phyloP scores from a whole-genome alignment of 441 rosid species.

The Bruguiera hainesii region DNA sequence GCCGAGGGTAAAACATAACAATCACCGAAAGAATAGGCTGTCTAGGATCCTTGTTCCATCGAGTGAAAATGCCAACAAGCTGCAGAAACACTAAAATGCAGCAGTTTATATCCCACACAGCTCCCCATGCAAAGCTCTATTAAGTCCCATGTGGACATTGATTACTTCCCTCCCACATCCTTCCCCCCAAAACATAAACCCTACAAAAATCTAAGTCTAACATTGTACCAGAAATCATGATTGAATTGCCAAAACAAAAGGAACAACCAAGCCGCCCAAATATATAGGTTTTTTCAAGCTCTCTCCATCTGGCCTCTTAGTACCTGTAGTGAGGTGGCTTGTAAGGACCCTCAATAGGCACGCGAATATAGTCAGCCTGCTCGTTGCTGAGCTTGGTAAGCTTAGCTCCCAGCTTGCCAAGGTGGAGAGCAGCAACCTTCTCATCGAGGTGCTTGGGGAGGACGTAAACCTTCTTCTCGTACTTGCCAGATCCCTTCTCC shows the following conservation, averaged over 20 bases:
- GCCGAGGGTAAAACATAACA: too few species aligned
- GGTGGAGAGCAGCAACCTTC: slow-evolving; percentile 87
- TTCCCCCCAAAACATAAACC: slow-evolving; percentile 29
- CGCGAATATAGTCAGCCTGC: slow-evolving; percentile 78
- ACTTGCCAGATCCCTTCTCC: slow-evolving; percentile 64
- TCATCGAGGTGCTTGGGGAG: slow-evolving; percentile 89
- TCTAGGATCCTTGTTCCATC: background rate
- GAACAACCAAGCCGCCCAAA: slow-evolving; percentile 15
- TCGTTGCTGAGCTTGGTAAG: slow-evolving; percentile 74
- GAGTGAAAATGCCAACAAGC: background rate
- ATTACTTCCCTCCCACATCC: slow-evolving; percentile 12
- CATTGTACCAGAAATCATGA: slow-evolving; percentile 13
- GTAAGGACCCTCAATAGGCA: slow-evolving; percentile 86
- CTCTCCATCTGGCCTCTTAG: slow-evolving; percentile 32
- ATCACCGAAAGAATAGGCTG: too few species aligned
- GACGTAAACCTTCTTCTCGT: slow-evolving; percentile 85
- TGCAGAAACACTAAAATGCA: slow-evolving; percentile 13
- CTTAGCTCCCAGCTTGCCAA: slow-evolving; percentile 87
- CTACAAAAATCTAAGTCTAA: slow-evolving; percentile 21
- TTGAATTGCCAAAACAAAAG: slow-evolving; percentile 1
- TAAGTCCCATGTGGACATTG: slow-evolving; percentile 23
- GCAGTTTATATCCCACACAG: slow-evolving; percentile 25
- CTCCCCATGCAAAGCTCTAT: slow-evolving; percentile 33
- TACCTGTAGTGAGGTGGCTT: slow-evolving; percentile 93
- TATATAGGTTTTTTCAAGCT: background rate